Base-by-base conservation (phyloP, 768 basidiomycete genomes). In the Hysterangium stoloniferum region DNA sequence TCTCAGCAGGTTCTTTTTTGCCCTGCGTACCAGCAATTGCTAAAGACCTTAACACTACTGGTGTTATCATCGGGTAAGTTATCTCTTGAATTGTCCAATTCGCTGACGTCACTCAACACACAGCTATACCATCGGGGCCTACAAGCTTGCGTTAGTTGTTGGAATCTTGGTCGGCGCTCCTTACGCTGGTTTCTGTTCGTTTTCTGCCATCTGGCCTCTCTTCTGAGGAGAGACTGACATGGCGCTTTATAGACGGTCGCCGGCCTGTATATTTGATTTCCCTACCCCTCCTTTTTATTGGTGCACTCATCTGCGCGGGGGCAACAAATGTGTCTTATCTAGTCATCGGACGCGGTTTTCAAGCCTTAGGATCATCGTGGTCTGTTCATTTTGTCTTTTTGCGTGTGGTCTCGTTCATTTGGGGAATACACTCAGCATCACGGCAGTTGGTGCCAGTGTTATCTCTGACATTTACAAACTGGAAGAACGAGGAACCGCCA, bases 1-100 rank as follows among this genome's bases (percentile, higher is more conserved):
- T 90, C 53, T 78, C 84, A 0, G 68, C 77, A 5, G 81, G 78
- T 0, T 77, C 77, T 0, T 87, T 90, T 61, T 72, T 86, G 2
- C 86, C 86, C 0, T 79, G 80, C 0, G 83, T 90, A 48, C 84
- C 86, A 0, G 75, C 83, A 44, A 79, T 92, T 40, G 78, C 86
- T 6, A 64, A 62, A 24, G 86, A 91, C 52, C 63, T 91, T 8
- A 42, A 74, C 24, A 70, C 82, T 0, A 76, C 84, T 0, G 73
- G 73, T 0, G 56, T 74, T 15, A 62, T 82, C 15, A 72, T 88
- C 45, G 83, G 79, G 79, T 78, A 48, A 15, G 63, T 52, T 7
- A 19, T 7, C 34, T 20, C 25, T 12, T 38, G 17, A 27, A 13
- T 9, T 7, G 28, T 3, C 38, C 4, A 6, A 12, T 31, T 31